Conservation (phyloP, 306 rosid genomes). For the Lathyrus oleraceus region DNA sequence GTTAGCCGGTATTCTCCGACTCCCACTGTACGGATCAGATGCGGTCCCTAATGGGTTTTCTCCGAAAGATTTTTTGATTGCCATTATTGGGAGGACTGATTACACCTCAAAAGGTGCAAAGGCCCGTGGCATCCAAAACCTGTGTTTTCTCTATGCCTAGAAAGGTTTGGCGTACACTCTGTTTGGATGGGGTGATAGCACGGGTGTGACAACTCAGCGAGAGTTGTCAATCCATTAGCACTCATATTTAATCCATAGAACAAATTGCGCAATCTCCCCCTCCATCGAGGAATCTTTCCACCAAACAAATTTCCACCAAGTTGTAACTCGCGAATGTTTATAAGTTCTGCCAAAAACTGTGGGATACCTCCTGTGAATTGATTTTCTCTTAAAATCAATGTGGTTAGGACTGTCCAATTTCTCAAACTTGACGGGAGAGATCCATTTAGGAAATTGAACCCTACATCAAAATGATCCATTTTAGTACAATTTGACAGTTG, state of each 20-base stretch:
- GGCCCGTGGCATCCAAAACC: too few species aligned
- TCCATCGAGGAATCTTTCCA: slow-evolving; percentile 58
- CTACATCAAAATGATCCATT: slow-evolving; percentile 53
- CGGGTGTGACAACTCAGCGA: too few species aligned
- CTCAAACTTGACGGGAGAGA: slow-evolving; percentile 54
- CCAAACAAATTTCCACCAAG: slow-evolving; percentile 73
- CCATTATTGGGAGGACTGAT: too few species aligned
- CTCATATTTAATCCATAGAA: slow-evolving; percentile 62
- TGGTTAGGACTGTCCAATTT: slow-evolving; percentile 53
- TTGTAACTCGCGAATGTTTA: slow-evolving; percentile 52
- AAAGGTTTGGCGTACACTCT: too few species aligned
- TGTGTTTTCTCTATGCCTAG: too few species aligned
- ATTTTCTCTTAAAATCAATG: slow-evolving; percentile 62
- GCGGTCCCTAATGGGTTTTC: too few species aligned
- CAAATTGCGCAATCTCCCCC: slow-evolving; percentile 56
- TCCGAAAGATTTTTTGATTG: too few species aligned
- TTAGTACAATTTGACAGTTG: slow-evolving; percentile 58
- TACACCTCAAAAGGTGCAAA: too few species aligned
- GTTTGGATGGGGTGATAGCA: too few species aligned
- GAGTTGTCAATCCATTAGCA: slow-evolving; percentile 58
- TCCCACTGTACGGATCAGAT: too few species aligned
- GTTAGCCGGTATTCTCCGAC: too few species aligned
- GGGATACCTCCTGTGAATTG: slow-evolving; percentile 62
- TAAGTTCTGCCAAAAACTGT: slow-evolving; percentile 43
- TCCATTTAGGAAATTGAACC: slow-evolving; percentile 72